Percentiles rank a stretch among this genome's conserved stretches.
These are phyloP conservation scores for Paraurostyla sp. DNA, from an alignment of 73 alveolate species.

Conservation along the genomic window DNA sequence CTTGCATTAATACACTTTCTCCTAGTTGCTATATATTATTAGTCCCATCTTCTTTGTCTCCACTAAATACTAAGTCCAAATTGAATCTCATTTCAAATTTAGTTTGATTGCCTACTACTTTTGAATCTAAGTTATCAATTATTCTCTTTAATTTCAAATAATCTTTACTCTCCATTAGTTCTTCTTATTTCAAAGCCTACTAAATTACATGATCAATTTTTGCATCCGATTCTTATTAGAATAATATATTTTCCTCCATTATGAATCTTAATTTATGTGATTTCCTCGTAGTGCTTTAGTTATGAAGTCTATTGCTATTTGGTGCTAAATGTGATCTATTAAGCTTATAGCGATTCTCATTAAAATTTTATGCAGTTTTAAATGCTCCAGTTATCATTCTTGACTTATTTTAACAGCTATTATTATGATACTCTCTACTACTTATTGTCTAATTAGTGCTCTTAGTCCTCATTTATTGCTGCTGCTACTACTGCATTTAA, in stretches of 20 bases:
- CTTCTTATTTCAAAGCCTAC: background rate
- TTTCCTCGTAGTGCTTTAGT: background rate
- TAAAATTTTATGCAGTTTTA: background rate
- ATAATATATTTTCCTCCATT: constrained; percentile 6
- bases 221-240: background rate
- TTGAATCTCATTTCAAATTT: constrained; percentile 17
- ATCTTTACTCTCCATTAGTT: background rate
- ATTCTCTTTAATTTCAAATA: background rate
- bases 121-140: background rate
- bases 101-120: background rate
- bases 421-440: no score
- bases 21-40: background rate
- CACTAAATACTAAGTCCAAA: constrained; percentile 9
- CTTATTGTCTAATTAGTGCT: background rate
- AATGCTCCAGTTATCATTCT: background rate
- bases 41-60: background rate
- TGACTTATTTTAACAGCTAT: background rate
- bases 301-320: background rate
- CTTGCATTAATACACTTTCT: background rate
- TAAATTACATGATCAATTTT: constrained; percentile 17
- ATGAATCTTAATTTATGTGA: background rate
- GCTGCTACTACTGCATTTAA: no score
- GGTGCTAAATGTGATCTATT: background rate
- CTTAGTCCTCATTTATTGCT: no score
- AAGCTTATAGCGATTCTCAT: background rate